Evolutionary conservation across 2,329 filamentous ascomycete genomes (phyloP).

Genomic region (Ascochyta koolunga): DNA sequence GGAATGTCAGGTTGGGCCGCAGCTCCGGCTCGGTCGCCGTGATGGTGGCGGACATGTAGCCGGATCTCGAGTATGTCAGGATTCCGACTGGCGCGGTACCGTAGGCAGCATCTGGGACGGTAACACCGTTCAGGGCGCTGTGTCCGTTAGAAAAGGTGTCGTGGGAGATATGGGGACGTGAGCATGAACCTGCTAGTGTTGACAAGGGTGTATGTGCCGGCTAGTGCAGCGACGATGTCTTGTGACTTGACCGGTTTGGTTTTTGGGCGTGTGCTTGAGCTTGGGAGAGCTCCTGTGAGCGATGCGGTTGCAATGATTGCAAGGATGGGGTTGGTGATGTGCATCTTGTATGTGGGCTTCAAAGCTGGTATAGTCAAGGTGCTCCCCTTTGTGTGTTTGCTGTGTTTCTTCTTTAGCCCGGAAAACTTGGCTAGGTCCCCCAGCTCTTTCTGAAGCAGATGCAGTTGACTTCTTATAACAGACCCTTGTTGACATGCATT

Average conservation of each 20-base stretch:
- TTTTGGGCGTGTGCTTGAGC: slow-evolving; percentile 1
- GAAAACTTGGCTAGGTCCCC: neutral
- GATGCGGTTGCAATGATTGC: slow-evolving; percentile 5
- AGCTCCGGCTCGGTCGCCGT: slow-evolving; percentile 30
- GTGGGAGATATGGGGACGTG: neutral
- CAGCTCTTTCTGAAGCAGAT: neutral
- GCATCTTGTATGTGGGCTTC: neutral
- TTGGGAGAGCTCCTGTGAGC: slow-evolving; percentile 10
- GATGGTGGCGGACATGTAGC: slow-evolving; percentile 39
- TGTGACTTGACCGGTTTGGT: neutral
- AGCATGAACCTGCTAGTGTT: slow-evolving; percentile 28
- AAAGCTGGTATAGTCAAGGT: neutral
- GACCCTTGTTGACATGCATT: neutral
- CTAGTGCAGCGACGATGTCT: slow-evolving; percentile 26
- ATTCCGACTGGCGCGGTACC: slow-evolving; percentile 31
- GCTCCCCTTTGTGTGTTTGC: neutral
- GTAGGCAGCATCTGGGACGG: slow-evolving; percentile 31
- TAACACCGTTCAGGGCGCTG: slow-evolving; percentile 24
- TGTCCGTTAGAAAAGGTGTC: neutral
- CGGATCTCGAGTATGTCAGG: slow-evolving; percentile 32
- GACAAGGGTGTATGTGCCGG: slow-evolving; percentile 33
- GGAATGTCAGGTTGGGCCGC: slow-evolving; percentile 32
- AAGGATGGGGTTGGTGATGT: neutral
- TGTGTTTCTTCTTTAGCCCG: neutral
- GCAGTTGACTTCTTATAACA: slow-evolving; percentile 1